These are phyloP conservation scores for Penicillium janthinellum DNA, from an alignment of 2,329 filamentous ascomycete genomes.

Conservation along the genomic window DNA sequence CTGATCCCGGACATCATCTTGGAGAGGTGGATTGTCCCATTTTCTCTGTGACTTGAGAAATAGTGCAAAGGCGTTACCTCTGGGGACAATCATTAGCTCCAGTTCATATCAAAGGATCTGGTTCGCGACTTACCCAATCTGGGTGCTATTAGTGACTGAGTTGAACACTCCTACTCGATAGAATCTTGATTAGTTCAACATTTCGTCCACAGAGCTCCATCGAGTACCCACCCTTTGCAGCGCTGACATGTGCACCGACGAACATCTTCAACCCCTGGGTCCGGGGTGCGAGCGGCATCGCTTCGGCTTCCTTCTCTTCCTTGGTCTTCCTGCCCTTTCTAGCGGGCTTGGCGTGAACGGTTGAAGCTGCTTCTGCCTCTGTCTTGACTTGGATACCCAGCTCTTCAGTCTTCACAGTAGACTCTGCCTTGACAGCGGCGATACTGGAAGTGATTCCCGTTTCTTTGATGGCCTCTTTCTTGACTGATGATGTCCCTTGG, in stretches of 20 bases:
- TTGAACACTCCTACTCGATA: constrained; percentile 75
- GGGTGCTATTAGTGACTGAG: constrained; percentile 72
- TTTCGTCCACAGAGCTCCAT: background rate
- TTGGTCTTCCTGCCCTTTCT: constrained; percentile 59
- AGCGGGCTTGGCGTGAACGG: constrained; percentile 56
- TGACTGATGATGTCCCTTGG: constrained; percentile 9
- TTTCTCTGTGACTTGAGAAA: constrained; percentile 97
- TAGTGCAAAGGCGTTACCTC: constrained; percentile 88
- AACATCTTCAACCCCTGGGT: constrained; percentile 75
- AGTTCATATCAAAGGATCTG: background rate
- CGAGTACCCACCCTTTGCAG: constrained; percentile 70
- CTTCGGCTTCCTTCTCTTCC: constrained; percentile 56
- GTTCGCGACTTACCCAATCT: constrained; percentile 62
- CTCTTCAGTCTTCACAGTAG: constrained; percentile 7
- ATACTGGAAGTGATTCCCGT: background rate
- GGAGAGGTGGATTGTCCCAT: constrained; percentile 81
- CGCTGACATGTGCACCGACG: constrained; percentile 90
- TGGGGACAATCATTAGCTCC: constrained; percentile 25
- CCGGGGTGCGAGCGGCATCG: constrained; percentile 66
- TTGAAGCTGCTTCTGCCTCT: constrained; percentile 12
- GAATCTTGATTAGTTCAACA: constrained; percentile 7
- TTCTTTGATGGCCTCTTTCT: constrained; percentile 18
- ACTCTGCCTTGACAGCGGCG: background rate
- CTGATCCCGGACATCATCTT: constrained; percentile 64
- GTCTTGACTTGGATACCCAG: constrained; percentile 15